Conservation (phyloP, 1,284 basidiomycete species). For the Heimioporus retisporus region DNA sequence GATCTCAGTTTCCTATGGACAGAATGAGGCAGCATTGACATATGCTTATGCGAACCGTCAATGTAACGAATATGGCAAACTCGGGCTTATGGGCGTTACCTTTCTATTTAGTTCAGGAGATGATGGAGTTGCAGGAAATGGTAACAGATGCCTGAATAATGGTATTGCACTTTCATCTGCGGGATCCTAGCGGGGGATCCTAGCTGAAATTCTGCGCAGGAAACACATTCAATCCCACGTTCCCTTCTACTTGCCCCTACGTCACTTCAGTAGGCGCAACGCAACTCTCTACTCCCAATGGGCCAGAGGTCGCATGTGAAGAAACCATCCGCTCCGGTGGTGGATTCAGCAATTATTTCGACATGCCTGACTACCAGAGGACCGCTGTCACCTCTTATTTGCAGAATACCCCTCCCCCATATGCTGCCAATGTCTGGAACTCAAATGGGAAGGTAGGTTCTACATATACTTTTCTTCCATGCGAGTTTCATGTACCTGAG, state of each 20-base stretch:
- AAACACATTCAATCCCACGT: slow-evolving; percentile 59
- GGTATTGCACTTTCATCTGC: slow-evolving; percentile 32
- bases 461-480: no score
- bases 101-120: slow-evolving; percentile 62
- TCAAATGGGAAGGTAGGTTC: slow-evolving; percentile 54
- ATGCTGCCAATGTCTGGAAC: no score
- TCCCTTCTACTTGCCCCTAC: slow-evolving; percentile 56
- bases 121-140: slow-evolving; percentile 57
- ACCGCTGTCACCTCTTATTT: slow-evolving; percentile 33
- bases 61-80: slow-evolving; percentile 65
- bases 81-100: slow-evolving; percentile 59
- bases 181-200: background rate
- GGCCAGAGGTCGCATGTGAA: no score
- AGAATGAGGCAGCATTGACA: no score
- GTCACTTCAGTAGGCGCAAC: slow-evolving; percentile 60
- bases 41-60: slow-evolving; percentile 58
- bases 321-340: slow-evolving; percentile 48
- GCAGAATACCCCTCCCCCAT: no score
- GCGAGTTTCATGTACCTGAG: no score
- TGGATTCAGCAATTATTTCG: slow-evolving; percentile 57
- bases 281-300: no score
- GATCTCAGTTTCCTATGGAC: slow-evolving; percentile 50
- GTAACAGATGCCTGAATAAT: slow-evolving; percentile 52
- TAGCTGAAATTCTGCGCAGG: slow-evolving; percentile 21
- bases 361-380: slow-evolving; percentile 49